Evolutionary conservation across 116 monocot species (phyloP).

Genomic region (Trichopus zeylanicus): DNA sequence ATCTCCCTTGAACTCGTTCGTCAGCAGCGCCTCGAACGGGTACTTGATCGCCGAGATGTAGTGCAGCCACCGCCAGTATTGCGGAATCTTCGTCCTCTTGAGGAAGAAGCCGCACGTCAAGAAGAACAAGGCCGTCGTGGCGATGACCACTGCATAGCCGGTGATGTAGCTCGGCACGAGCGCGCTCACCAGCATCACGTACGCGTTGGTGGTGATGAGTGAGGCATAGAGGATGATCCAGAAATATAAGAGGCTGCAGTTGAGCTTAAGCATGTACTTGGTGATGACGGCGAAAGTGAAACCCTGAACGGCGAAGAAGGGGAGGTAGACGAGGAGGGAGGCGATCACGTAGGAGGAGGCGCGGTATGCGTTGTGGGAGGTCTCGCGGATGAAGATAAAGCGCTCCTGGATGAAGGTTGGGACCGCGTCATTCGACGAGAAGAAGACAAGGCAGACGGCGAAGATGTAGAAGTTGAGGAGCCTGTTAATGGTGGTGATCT

Average conservation of each 20-base stretch:
- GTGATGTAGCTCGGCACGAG: constrained; percentile 50
- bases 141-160: constrained; percentile 44
- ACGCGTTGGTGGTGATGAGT: constrained; percentile 37
- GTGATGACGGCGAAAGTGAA: constrained; percentile 40
- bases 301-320: constrained; percentile 41
- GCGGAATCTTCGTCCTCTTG: constrained; percentile 22
- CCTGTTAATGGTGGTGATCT: constrained; percentile 36
- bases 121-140: constrained; percentile 49
- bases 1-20: constrained; percentile 29
- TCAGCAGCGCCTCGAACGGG: constrained; percentile 38
- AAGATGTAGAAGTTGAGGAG: constrained; percentile 56
- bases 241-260: constrained; percentile 25
- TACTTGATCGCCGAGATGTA: constrained; percentile 43
- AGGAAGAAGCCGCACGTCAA: constrained; percentile 42
- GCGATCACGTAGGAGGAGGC: constrained; percentile 42
- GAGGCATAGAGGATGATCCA: constrained; percentile 39
- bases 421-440: constrained; percentile 51
- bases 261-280: constrained; percentile 24
- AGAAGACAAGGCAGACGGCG: constrained; percentile 45
- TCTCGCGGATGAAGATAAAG: constrained; percentile 50
- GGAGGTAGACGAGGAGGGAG: constrained; percentile 43
- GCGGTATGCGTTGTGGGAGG: constrained; percentile 36
- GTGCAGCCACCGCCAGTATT: constrained; percentile 38
- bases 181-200: constrained; percentile 50
- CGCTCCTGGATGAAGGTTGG: constrained; percentile 48